Conservation (phyloP, 768 basidiomycete genomes). For the Megacollybia marginata region DNA sequence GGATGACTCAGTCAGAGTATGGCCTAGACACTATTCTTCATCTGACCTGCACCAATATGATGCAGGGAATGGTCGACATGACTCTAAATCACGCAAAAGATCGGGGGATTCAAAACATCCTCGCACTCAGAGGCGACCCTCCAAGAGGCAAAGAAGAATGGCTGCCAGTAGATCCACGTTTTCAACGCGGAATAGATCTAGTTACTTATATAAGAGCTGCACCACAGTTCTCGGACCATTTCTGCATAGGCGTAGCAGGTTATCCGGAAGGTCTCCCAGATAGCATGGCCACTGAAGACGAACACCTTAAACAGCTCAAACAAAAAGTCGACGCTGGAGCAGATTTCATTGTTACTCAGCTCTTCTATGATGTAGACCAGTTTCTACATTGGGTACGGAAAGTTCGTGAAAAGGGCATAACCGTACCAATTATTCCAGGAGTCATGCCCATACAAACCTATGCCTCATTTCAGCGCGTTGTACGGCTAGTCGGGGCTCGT, state of each 20-base stretch:
- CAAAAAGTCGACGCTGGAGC: constrained; percentile 92
- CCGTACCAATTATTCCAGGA: constrained; percentile 86
- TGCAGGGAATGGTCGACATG: constrained; percentile 77
- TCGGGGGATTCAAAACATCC: constrained; percentile 78
- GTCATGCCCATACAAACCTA: constrained; percentile 99
- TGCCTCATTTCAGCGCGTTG: constrained; percentile 85
- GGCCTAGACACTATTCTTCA: constrained; percentile 87
- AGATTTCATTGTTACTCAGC: constrained; percentile 91
- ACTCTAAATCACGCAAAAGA: constrained; percentile 79
- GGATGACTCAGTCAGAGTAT: constrained; percentile 63
- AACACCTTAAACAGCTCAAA: constrained; percentile 65
- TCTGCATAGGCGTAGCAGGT: constrained; percentile 94
- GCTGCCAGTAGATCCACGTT: constrained; percentile 78
- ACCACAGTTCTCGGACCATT: constrained; percentile 71
- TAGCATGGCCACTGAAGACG: constrained; percentile 41
- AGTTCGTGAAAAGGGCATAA: constrained; percentile 71
- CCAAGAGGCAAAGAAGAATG: constrained; percentile 92
- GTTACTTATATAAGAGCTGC: constrained; percentile 80
- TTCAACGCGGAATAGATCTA: constrained; percentile 83
- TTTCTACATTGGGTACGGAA: constrained; percentile 76
- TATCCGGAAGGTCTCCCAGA: constrained; percentile 90
- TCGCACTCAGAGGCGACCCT: constrained; percentile 93
- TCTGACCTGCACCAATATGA: constrained; percentile 96
- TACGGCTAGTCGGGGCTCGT: constrained; percentile 77
- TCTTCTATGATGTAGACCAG: constrained; percentile 92